Evolutionary conservation across 192 early-diverging fungal genomes (phyloP), one percentile per base, ranked within the genome.

Genomic region (Endogone sp.): DNA sequence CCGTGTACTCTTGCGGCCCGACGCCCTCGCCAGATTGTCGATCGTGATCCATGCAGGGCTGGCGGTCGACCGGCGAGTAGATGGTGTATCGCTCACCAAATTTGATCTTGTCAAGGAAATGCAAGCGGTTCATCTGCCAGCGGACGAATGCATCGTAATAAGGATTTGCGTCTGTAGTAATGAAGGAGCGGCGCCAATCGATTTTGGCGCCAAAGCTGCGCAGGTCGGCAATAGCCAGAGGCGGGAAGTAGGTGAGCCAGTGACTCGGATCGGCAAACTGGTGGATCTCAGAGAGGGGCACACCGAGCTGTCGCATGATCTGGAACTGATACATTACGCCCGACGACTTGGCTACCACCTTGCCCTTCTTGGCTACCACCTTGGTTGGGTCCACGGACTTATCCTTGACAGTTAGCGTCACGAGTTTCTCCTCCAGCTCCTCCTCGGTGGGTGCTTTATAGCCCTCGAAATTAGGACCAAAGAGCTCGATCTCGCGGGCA

Each of bases 31-130:
- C 97, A 58, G 86, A 85, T 71, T 85, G 77, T 63, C 96, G 92
- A 81, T 99, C 97, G 80, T 99, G 97, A 81, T 99, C 97, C 96
- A 99, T 97, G 81, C 97, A 99, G 56, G 97, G 92, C 79, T 99
- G 97, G 4, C 88, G 89, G 77, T 99, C 97, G 32, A 93, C 79
- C 63, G 92, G 86, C 29, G 95, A 98, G 83, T 95, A 99, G 69
- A 99, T 95, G 16, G 97, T 99, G 79, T 96, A 94, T 29, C 96
- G 88, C 76, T 98, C 90, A 65, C 95, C 97, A 75, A 95, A 98
- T 73, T 95, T 93, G 74, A 99, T 86, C 81, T 97, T 95, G 30
- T 82, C 69, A 76, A 89, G 80, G 8, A 79, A 82, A 62, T 83
- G 81, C 55, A 99, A 86, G 68, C 90, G 92, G 82, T 92, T 93